Base-by-base conservation (phyloP, 2,329 filamentous ascomycete genomes). In the Lecanicillium sp. region DNA sequence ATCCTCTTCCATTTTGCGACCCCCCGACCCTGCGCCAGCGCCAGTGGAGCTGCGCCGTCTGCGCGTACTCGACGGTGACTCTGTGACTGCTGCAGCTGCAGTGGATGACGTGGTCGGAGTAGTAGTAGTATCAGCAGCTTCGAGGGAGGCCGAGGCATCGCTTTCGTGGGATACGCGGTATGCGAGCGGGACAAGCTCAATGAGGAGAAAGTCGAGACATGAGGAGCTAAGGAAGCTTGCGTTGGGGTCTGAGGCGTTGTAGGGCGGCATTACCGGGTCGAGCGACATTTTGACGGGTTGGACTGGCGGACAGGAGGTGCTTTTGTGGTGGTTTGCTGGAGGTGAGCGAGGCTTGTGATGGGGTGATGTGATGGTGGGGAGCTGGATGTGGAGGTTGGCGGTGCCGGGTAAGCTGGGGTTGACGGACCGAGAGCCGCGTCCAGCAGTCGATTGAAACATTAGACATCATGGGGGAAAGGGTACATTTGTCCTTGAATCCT, bases 181-280 rank as follows among this genome's bases (percentile, higher is more conserved):
- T 5, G 90, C 85, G 70, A 96, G 83, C 29, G 92, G 92, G 13
- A 98, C 92, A 40, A 98, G 78, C 67, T 98, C 92, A 57, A 96
- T 96, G 51, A 98, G 77, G 41, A 98, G 77, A 51, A 98, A 83
- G 63, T 98, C 92, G 52, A 98, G 79, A 58, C 85, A 88, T 34
- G 90, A 92, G 41, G 83, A 78, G 65, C 77, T 83, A 51, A 95
- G 72, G 64, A 89, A 85, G 44, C 79, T 78, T 42, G 84, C 83
- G 43, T 71, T 71, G 28, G 85, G 83, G 62, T 94, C 87, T 48
- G 73, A 74, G 50, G 79, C 69, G 60, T 81, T 83, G 67, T 77
- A 82, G 12, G 79, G 77, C 3, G 80, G 80, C 53, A 79, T 68
- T 33, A 80, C 72, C 32, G 77, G 64, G 48, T 88, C 83, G 65